phyloP scores from a whole-genome alignment of 352 stramenopile genomes.

The Blastocystis sp. region DNA sequence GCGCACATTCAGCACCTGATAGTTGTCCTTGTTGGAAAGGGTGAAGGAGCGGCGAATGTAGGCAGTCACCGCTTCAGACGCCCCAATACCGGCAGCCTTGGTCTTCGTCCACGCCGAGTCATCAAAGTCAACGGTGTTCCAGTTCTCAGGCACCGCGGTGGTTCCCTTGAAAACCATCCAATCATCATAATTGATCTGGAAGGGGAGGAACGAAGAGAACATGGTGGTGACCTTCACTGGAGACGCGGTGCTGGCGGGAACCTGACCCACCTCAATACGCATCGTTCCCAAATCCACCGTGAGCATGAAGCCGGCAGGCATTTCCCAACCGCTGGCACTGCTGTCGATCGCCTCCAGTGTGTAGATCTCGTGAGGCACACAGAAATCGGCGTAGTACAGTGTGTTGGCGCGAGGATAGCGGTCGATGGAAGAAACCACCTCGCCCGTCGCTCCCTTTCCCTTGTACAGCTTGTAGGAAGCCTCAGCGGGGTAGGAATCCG shows the following conservation, averaged over 20 bases:
- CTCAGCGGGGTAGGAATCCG: not conserved
- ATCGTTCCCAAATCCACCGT: conserved; percentile 27
- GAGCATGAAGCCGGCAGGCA: conserved; percentile 1
- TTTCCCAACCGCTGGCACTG: not conserved
- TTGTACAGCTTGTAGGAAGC: conserved; percentile 22
- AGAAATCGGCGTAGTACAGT: conserved; percentile 17
- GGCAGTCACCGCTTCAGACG: not conserved
- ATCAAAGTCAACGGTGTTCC: conserved; percentile 16
- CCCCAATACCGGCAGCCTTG: conserved; percentile 12
- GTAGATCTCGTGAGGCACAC: conserved; percentile 25
- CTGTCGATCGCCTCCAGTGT: conserved; percentile 15
- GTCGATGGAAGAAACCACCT: not conserved
- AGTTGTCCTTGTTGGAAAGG: not conserved
- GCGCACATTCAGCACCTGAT: conserved; percentile 48
- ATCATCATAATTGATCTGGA: conserved; percentile 35
- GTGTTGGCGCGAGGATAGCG: not conserved
- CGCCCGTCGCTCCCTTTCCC: not conserved
- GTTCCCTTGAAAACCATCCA: conserved; percentile 8
- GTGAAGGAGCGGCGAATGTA: conserved; percentile 11
- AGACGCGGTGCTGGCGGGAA: not conserved
- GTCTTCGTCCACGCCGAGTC: conserved; percentile 16
- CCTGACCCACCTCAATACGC: not conserved
- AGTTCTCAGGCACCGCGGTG: not conserved
- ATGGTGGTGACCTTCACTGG: not conserved
- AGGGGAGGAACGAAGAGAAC: conserved; percentile 29